A percentile compares a stretch with the other conserved stretches of the same genome.
Conservation (phyloP, 2,329 filamentous ascomycete genomes). For the Rhynchosporium graminicola region DNA sequence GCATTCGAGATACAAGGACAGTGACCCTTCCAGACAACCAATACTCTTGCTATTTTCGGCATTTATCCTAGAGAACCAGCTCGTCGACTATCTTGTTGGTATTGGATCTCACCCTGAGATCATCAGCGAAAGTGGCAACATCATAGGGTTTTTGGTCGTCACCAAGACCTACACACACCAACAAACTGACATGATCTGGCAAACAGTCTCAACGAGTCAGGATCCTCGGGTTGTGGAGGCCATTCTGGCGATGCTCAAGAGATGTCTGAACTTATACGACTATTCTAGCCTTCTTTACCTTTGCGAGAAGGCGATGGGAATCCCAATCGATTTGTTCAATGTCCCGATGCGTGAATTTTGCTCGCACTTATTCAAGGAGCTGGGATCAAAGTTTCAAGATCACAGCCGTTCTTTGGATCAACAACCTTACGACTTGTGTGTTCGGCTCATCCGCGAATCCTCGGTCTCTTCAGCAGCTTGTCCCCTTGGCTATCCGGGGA, state of each 20-base stretch:
- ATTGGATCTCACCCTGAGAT: slow-evolving; percentile 91
- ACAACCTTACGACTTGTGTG: slow-evolving; percentile 55
- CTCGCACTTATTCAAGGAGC: slow-evolving; percentile 54
- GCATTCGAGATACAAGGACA: slow-evolving; percentile 56
- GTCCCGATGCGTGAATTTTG: slow-evolving; percentile 62
- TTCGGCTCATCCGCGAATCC: slow-evolving; percentile 73
- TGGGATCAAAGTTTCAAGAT: slow-evolving; percentile 48
- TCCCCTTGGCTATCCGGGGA: slow-evolving; percentile 58
- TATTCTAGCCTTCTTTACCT: slow-evolving; percentile 60
- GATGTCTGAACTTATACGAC: slow-evolving; percentile 52
- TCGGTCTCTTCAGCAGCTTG: slow-evolving; percentile 56
- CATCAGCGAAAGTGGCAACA: slow-evolving; percentile 76
- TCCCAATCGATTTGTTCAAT: slow-evolving; percentile 66
- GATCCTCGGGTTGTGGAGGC: slow-evolving; percentile 85
- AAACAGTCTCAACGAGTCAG: slow-evolving; percentile 75
- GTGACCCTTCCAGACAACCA: slow-evolving; percentile 45
- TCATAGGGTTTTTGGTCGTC: slow-evolving; percentile 83
- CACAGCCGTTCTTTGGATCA: slow-evolving; percentile 42
- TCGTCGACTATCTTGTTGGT: slow-evolving; percentile 86
- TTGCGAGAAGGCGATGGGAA: slow-evolving; percentile 66
- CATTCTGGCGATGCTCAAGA: slow-evolving; percentile 64
- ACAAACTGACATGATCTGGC: slow-evolving; percentile 83
- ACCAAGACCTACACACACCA: slow-evolving; percentile 69
- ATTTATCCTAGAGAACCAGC: slow-evolving; percentile 66
- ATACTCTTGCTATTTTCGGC: slow-evolving; percentile 68